phyloP scores from a whole-genome alignment of 345 rosid genomes.

The Angophora floribunda region DNA sequence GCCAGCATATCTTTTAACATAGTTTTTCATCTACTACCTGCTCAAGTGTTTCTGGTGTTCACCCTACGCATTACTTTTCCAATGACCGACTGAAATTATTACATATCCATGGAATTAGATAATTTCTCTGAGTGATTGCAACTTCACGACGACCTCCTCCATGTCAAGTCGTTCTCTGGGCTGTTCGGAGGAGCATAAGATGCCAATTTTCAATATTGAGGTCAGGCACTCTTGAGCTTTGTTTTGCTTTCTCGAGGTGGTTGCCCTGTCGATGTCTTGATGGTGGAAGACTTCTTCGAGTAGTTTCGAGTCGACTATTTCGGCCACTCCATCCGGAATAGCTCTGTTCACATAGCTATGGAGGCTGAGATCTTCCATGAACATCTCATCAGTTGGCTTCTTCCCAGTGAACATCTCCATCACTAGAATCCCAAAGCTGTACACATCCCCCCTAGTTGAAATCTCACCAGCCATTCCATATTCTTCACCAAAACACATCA shows the following conservation, averaged over 20 bases:
- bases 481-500: not conserved
- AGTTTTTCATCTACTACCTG: not conserved
- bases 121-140: not conserved
- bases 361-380: conserved; percentile 12
- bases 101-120: not conserved
- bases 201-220: conserved; percentile 2
- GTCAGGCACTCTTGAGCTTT: conserved; percentile 1
- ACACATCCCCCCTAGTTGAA: conserved; percentile 14
- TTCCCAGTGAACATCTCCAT: conserved; percentile 20
- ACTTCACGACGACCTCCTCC: not conserved
- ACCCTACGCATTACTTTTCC: not conserved
- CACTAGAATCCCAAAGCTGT: conserved; percentile 24
- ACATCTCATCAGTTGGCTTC: conserved; percentile 13
- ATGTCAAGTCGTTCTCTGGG: conserved; percentile 1
- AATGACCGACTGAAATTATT: not conserved
- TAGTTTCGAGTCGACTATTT: not conserved
- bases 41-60: not conserved
- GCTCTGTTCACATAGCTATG: conserved; percentile 6
- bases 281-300: not conserved
- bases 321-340: conserved; percentile 1
- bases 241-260: not conserved
- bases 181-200: conserved; percentile 1
- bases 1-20: not conserved
- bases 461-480: conserved; percentile 13
- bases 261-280: not conserved